Base-by-base conservation (phyloP, 164 flowering plant species). In the Chloranthus sessilifolius region DNA sequence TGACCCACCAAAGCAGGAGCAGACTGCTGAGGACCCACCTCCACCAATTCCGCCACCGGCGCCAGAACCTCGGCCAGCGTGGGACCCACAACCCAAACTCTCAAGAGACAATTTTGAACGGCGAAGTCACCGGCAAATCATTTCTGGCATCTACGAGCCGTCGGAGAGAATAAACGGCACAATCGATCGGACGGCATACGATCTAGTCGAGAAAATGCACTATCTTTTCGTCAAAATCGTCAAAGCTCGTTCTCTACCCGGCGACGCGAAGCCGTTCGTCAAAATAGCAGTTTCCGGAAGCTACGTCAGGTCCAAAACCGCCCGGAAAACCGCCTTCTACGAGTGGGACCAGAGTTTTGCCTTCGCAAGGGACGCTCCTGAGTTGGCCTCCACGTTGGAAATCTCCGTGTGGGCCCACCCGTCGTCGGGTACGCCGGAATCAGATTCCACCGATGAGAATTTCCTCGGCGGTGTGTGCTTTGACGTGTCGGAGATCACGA, bases 281-380 rank as follows among this genome's bases (percentile, higher is more conserved):
- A 75, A 72, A 63, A 72, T 91, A 7, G 72, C 57, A 0, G 72
- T 72, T 2, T 65, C 81, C 7, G 69, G 71, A 28, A 12, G 48
- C 65, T 74, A 68, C 20, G 70, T 71, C 66, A 54, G 41, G 12
- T 69, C 92, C 12, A 74, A 59, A 40, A 72, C 83, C 9, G 88
- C 91, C 19, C 64, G 75, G n/a, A 79, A 69, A 55, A 62, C 72
- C n/a, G 25, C 53, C 2, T 53, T 48, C 41, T 84, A 78, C 43
- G 95, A 87, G 56, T 91, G 98, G 96, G 88, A 81, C 50, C 86
- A 91, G 62, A 81, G 81, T 0, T 88, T 91, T 33, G 98, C 98
- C 7, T 83, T 91, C 66, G 58, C 58, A 14, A 70, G 77, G 19
- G 82, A 73, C 15, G 9, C 77, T 10, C 74, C 71, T 0, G 88